Base-by-base conservation (phyloP, 805 yeast genomes). In the Lachancea meyersii region DNA sequence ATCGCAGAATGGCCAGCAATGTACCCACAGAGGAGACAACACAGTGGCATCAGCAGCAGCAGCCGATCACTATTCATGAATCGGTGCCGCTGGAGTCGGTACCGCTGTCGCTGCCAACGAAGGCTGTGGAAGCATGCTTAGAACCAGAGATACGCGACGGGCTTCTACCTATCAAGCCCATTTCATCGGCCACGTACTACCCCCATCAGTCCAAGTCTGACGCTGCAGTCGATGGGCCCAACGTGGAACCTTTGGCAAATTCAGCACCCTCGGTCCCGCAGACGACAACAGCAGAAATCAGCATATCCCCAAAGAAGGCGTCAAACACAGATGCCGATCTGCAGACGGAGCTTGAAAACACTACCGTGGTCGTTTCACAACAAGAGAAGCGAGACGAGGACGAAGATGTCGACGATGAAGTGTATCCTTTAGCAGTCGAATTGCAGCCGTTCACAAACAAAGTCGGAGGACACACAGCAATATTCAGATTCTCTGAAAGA, bases 381-480 rank as follows among this genome's bases (percentile, higher is more conserved):
- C 17, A 37, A 35, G 47, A 40, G 9, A 27, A 17, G 13, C 16
- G 3, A 11, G 24, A 24, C 7, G 49, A 53, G 4, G 55, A 51
- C 1, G 56, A 51, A 3, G 58, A 54, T 8, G 60, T 55, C 5
- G 60, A 57, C 8, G 62, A 62, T 8, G 61, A 65, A 5, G 66
- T 70, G 31, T 83, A 71, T 50, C 84, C 88, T 2, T 64, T 87
- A 23, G 85, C 96, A 1, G 96, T 89, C 1, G 97, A 91, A 60
- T 66, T 91, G 45, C 77, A 86, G 41, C 97, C 97, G 1, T 91
- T 89, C 65, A 80, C 82, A 43, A 88, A 93, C 59, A 88, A 86
- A 58, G 97, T 93, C 18, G 99, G 99, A 6, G 99, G 99, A 0
- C 99, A 93, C 60, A 91, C 97, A 0, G 97, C 97, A 1, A 88